phyloP scores from a whole-genome alignment of 805 yeast species.

The Kazachstania taianensis region DNA sequence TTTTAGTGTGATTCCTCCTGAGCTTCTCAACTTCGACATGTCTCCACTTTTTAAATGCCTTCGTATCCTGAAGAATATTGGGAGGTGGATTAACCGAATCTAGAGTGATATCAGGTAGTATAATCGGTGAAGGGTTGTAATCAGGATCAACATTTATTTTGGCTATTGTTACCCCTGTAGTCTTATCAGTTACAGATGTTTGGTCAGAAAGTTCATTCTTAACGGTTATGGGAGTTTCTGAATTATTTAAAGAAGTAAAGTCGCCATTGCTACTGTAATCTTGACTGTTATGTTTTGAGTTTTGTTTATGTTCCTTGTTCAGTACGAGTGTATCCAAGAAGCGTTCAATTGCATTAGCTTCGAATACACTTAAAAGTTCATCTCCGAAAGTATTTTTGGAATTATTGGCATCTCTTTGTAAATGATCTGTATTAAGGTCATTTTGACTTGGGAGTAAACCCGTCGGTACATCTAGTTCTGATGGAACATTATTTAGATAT shows the following conservation, averaged over 20 bases:
- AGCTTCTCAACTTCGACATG: conserved; percentile 27
- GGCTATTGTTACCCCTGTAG: too few species aligned
- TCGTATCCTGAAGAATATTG: conserved; percentile 13
- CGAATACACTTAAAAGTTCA: conserved; percentile 24
- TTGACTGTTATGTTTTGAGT: background rate
- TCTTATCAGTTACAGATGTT: background rate
- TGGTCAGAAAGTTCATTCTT: background rate
- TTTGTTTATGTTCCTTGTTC: conserved; percentile 2
- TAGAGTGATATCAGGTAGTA: conserved; percentile 21
- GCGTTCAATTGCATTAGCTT: conserved; percentile 26
- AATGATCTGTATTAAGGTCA: too few species aligned
- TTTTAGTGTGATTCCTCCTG: conserved; percentile 24
- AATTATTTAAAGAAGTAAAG: too few species aligned
- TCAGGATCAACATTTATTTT: conserved; percentile 1
- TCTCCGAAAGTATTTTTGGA: background rate
- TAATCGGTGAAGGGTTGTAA: conserved; percentile 12
- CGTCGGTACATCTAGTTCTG: too few species aligned
- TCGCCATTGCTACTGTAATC: background rate
- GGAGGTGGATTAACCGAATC: conserved; percentile 17
- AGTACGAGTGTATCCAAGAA: conserved; percentile 23
- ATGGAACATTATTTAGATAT: background rate
- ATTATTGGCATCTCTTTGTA: background rate
- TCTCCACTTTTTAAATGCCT: conserved; percentile 24
- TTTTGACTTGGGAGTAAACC: too few species aligned
- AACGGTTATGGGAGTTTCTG: background rate